These are phyloP conservation scores for Diddensiella transvaalensis DNA, from an alignment of 805 yeast species.

Conservation along the genomic window DNA sequence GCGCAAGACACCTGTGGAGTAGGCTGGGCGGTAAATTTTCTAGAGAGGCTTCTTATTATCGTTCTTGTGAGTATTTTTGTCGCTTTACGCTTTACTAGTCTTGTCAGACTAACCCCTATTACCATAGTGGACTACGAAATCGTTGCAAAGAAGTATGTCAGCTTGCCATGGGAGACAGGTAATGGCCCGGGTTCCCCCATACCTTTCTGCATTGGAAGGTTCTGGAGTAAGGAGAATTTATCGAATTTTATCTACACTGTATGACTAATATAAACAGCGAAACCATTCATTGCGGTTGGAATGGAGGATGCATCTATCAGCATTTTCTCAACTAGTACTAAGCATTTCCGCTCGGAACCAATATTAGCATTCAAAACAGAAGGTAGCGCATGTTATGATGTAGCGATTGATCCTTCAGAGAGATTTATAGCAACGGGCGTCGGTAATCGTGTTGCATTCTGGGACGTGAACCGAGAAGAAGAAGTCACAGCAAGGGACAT, in stretches of 20 bases:
- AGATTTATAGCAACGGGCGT: constrained; percentile 2
- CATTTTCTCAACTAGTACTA: neutral
- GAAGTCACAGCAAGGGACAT: neutral
- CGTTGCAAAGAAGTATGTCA: neutral
- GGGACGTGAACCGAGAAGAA: too few species aligned
- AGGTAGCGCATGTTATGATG: constrained; percentile 11
- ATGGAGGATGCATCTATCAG: constrained; percentile 9
- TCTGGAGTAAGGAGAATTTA: too few species aligned
- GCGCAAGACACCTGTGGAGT: too few species aligned
- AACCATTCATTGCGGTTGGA: constrained; percentile 15
- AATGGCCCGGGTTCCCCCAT: neutral
- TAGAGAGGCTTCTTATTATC: too few species aligned
- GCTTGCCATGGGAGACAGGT: neutral
- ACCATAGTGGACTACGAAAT: neutral
- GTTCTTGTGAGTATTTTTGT: too few species aligned
- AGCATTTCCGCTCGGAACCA: neutral
- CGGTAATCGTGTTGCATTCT: neutral
- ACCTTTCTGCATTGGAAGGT: neutral
- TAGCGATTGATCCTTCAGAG: constrained; percentile 5
- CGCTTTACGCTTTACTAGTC: too few species aligned
- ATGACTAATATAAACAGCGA: too few species aligned
- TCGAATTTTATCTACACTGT: too few species aligned
- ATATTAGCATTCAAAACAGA: constrained; percentile 2
- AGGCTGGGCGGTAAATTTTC: too few species aligned
- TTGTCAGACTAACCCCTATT: too few species aligned